Base-by-base conservation (phyloP, 176 grass and related monocot species). In the Carex cristatella region DNA sequence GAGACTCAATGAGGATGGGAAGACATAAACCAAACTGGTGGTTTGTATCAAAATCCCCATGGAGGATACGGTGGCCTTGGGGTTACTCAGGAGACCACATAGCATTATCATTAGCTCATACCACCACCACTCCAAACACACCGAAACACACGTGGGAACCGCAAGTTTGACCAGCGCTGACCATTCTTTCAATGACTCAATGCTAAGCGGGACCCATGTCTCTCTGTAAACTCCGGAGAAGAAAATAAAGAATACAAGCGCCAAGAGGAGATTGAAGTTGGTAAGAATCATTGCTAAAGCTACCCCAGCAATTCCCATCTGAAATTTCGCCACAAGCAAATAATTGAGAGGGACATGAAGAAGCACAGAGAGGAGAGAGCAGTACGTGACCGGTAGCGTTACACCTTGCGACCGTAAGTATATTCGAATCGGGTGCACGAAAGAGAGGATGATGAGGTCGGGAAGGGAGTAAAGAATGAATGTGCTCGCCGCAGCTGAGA, bases 61-160 rank as follows among this genome's bases (percentile, higher is more conserved):
- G 66, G 97, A 95, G 8, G 97, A 93, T 30, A 99, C 93, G 44
- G 97, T 87, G 30, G 93, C 91, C 66, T 81, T 90, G 72, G 93
- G 97, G 72, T 95, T 90, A 63, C 84, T 61, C 2, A 99, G 91
- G 65, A 99, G 90, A 2, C 97, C 97, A 48, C 93, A 95, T 11
- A 96, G 88, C 86, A 99, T 88, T 77, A 99, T 99, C 93, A 99
- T 99, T 83, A 99, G 83, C 84, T 99, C 97, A 83, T 99, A 99
- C 97, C 97, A 99, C 97, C 97, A 99, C 97, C 97, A 99, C 67
- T 99, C 97, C 46, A 99, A 87, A 85, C 97, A 99, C 0, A 99
- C 97, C 6, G 97, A 94, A 8, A 82, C 88, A 30, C 93, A 94
- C 2, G 97, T 94, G 12, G 97, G 97, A 0, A 93, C 84, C 27